These are phyloP conservation scores for Calonectria henricotiae DNA, from an alignment of 2,329 filamentous ascomycete species.

Conservation along the genomic window DNA sequence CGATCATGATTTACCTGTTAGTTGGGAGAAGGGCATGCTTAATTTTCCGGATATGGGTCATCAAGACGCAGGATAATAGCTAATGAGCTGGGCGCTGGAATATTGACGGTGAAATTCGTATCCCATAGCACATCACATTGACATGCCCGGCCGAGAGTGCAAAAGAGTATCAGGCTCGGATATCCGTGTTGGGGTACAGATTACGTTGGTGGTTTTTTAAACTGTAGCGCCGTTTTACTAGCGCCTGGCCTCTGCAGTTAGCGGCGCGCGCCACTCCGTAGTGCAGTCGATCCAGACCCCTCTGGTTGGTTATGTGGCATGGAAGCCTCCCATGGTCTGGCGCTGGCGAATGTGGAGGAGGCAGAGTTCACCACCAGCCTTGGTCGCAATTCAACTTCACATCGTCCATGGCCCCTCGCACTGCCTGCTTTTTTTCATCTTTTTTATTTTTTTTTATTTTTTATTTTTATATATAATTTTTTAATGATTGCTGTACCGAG, in stretches of 20 bases:
- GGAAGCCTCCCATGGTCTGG: constrained; percentile 9
- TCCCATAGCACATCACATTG: neutral
- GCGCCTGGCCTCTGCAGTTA: constrained; percentile 12
- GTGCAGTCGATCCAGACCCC: constrained; percentile 23
- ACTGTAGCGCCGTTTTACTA: constrained; percentile 25
- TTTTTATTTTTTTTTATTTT: no score
- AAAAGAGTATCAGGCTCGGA: constrained; percentile 13
- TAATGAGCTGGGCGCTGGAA: constrained; percentile 8
- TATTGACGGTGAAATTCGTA: constrained; percentile 21
- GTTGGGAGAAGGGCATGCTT: constrained; percentile 7
- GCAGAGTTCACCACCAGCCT: constrained; percentile 17
- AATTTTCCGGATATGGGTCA: constrained; percentile 1
- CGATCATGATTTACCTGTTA: constrained; percentile 23
- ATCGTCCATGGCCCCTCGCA: neutral
- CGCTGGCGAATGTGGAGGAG: constrained; percentile 20
- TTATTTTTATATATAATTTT: no score
- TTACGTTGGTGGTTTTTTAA: constrained; percentile 9
- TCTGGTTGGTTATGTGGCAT: constrained; percentile 16
- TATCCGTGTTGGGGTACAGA: constrained; percentile 16
- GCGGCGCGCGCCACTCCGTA: constrained; percentile 14
- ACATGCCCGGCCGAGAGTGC: constrained; percentile 5
- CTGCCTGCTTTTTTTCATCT: neutral
- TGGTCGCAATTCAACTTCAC: neutral
- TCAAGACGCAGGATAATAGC: neutral
- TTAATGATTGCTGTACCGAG: neutral